Base-by-base conservation (phyloP, 2,329 filamentous ascomycete genomes). In the Penicillium janthinellum region DNA sequence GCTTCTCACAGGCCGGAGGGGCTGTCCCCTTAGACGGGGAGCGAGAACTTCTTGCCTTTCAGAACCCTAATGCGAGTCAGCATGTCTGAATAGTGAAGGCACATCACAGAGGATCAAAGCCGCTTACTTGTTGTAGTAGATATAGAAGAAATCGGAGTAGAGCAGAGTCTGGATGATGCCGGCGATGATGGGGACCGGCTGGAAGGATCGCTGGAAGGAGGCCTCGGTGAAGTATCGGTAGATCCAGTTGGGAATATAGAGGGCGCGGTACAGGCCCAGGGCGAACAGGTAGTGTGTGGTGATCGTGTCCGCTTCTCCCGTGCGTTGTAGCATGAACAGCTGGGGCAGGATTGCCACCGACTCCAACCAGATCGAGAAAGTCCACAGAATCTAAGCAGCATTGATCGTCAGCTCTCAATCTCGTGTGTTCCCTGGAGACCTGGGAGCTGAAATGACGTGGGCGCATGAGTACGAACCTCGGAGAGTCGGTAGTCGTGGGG, bases 91-190 rank as follows among this genome's bases (percentile, higher is more conserved):
- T 4, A 20, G 35, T 25, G 41, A 4, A 25, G 22, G 31, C 39
- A 25, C 41, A 17, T 28, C 25, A 28, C 25, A 28, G 25, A 28
- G 2, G 25, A 28, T 6, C 15, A 11, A 31, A 12, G n/a, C 10
- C 31, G 79, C 84, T 77, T 75, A 89, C 88, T 97, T 98, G 61
- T 90, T 96, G 81, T 97, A 99, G 82, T 99, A 99, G 72, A 99
- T 94, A 84, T 93, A 99, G 86, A 99, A 99, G 82, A 99, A 99
- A 81, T 99, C 95, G 64, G 92, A 96, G 82, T 99, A 99, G 59
- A 99, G 83, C 51, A 99, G 80, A 0, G 95, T 99, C 83, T 99
- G 95, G 65, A 98, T 81, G 57, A 98, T 84, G 12, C 95, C 95
- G 3, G 96, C 95, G 63, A 95, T 74, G 54, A 97, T 89, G 20